phyloP scores from a whole-genome alignment of 2,329 filamentous ascomycete species.

The Drechslera avenae region DNA sequence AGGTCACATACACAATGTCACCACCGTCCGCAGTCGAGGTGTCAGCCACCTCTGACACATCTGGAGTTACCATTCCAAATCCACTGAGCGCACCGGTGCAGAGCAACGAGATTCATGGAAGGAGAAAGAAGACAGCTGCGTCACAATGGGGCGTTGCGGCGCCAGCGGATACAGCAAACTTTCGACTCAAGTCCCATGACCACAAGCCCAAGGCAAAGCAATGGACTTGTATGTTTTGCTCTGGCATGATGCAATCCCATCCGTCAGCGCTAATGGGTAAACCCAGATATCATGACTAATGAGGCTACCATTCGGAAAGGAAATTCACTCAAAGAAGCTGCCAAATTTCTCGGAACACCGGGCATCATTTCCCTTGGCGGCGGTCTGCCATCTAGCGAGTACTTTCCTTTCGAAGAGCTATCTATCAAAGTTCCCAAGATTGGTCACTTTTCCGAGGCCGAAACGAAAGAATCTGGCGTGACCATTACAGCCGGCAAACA shows the following conservation, averaged over 20 bases:
- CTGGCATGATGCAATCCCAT: neutral
- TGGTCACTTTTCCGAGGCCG: constrained; percentile 72
- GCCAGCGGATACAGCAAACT: constrained; percentile 77
- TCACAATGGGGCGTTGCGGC: constrained; percentile 77
- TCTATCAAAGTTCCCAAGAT: constrained; percentile 72
- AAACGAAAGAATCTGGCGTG: constrained; percentile 65
- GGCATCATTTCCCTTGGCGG: constrained; percentile 91
- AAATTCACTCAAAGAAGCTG: constrained; percentile 79
- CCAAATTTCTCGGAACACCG: constrained; percentile 76
- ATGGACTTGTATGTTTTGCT: constrained; percentile 75
- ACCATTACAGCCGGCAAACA: constrained; percentile 77
- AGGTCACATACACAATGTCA: constrained; percentile 23
- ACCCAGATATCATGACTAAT: constrained; percentile 49
- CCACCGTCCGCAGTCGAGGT: constrained; percentile 49
- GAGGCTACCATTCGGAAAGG: constrained; percentile 62
- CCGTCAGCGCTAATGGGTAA: constrained; percentile 5
- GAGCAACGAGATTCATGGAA: constrained; percentile 68
- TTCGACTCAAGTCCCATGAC: constrained; percentile 67
- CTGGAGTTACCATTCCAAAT: constrained; percentile 52
- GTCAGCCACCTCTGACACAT: constrained; percentile 54
- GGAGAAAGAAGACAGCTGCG: constrained; percentile 72
- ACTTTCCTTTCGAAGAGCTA: constrained; percentile 88
- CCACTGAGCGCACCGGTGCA: constrained; percentile 58
- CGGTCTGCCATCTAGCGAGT: constrained; percentile 83
- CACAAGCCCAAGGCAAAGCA: constrained; percentile 76